Percentiles rank a stretch among this genome's conserved stretches.
These are phyloP conservation scores for Dactylellina drechsleri DNA, from an alignment of 2,329 filamentous ascomycete genomes.

Conservation along the genomic window DNA sequence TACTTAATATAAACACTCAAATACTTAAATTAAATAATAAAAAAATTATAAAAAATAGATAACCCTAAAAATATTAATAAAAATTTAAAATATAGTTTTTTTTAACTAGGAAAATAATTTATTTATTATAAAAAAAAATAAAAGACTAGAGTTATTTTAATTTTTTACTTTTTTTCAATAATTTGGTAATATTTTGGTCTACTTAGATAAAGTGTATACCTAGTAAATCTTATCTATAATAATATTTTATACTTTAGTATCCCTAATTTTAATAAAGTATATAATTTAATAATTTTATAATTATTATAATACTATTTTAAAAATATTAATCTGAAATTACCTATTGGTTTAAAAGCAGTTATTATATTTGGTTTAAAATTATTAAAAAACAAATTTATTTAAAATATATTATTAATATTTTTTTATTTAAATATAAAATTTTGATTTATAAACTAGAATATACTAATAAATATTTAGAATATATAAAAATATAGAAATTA, in stretches of 20 bases:
- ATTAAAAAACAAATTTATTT: constrained; percentile 75
- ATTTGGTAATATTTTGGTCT: constrained; percentile 72
- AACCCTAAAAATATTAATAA: background rate
- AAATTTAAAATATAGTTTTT: constrained; percentile 65
- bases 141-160: constrained; percentile 65
- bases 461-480: constrained; percentile 21
- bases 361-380: constrained; percentile 74
- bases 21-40: constrained; percentile 72
- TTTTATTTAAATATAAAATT: background rate
- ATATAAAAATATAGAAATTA: constrained; percentile 76
- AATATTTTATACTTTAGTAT: no score
- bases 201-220: constrained; percentile 76
- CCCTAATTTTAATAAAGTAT: no score
- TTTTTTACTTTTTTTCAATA: constrained; percentile 70
- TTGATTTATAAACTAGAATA: background rate
- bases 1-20: constrained; percentile 77
- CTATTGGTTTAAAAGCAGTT: constrained; percentile 10
- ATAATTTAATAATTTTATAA: constrained; percentile 66
- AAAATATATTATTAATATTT: constrained; percentile 65
- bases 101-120: constrained; percentile 69
- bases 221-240: no score
- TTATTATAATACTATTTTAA: background rate
- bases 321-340: constrained; percentile 37
- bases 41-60: constrained; percentile 69
- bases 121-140: constrained; percentile 66